These are phyloP conservation scores for Rhodotorula sp. DNA, from an alignment of 1,284 basidiomycete species.

Conservation along the genomic window DNA sequence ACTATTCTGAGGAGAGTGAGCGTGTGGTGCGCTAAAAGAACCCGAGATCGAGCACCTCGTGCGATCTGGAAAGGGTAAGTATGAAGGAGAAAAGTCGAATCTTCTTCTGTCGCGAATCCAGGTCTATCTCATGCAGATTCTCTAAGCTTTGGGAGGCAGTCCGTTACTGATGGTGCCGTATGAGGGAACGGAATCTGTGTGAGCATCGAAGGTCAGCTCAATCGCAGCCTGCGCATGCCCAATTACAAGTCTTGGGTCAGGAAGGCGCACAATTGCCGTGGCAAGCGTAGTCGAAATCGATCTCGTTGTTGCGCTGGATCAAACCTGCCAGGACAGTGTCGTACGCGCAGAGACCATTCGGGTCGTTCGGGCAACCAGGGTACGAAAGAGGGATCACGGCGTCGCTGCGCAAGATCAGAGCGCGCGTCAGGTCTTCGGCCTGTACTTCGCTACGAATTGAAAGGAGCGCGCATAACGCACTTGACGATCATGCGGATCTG, in stretches of 20 bases:
- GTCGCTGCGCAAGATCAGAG: conserved; percentile 63
- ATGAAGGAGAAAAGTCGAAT: too few relatives aligned
- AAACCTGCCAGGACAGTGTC: conserved; percentile 69
- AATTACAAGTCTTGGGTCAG: background rate
- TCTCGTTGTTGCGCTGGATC: conserved; percentile 63
- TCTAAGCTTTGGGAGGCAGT: background rate
- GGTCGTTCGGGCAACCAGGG: conserved; percentile 61
- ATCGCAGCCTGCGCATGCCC: too few relatives aligned
- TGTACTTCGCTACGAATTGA: conserved; percentile 17
- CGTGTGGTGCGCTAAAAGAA: too few relatives aligned
- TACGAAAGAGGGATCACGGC: conserved; percentile 74
- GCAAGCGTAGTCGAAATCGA: conserved; percentile 75
- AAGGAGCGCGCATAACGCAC: conserved; percentile 35
- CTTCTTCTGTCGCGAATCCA: too few relatives aligned
- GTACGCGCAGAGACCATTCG: conserved; percentile 77
- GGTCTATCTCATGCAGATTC: too few relatives aligned
- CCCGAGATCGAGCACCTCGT: too few relatives aligned
- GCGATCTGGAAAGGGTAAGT: too few relatives aligned
- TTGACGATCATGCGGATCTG: conserved; percentile 49
- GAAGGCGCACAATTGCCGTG: conserved; percentile 57
- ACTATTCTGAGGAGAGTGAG: too few relatives aligned
- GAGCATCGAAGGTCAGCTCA: background rate
- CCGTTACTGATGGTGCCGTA: background rate
- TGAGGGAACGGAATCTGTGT: background rate
- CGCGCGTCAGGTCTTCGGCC: background rate